Evolutionary conservation across 75 land plant species (phyloP), one percentile per base, ranked within the genome.

Genomic region (Sequoiadendron giganteum): DNA sequence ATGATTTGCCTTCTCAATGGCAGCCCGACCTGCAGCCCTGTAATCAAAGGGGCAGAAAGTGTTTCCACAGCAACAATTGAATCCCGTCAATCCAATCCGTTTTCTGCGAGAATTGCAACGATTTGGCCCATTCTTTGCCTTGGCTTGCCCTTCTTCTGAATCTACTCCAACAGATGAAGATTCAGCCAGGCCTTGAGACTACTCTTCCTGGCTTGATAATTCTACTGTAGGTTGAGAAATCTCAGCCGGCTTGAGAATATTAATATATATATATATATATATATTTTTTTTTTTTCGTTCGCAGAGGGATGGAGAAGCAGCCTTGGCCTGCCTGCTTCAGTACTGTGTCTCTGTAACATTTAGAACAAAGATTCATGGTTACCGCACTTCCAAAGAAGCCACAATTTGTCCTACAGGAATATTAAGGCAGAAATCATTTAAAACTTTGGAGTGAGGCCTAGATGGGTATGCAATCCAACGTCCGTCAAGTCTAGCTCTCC

Each of bases 301-400:
- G 56, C 54, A 90, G 48, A 88, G 88, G 48, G 96, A 92, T 34
- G 87, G 83, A 49, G 96, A 93, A 16, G 92, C 90, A 42, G 95
- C 93, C 45, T 93, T 92, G 18, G 92, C 90, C 73, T 93, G 97
- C 94, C 77, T 95, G 96, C 85, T 96, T 94, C 91, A 96, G 43
- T 11, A 96, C 85, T 73, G 79, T 45, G 42, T 97, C 96, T 86
- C 93, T 93, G 92, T 98, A 92, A 86, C 99, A 98, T 87, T 94
- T 94, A 48, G 99, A 98, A 83, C 99, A 98, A 91, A 98, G 87
- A 43, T 97, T 94, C 95, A 94, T 94, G 13, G 97, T 98, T 10
- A 95, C 95, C 0, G 94, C 91, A 86, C 97, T 97, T 34, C 99
- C 99, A 90, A 98, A 98, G 91, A 97, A 98, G 54, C 99, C 99